Evolutionary conservation across 2,329 filamentous ascomycete species (phyloP), one percentile per base, ranked within the genome.

Genomic region (Drechslerella stenobrocha): DNA sequence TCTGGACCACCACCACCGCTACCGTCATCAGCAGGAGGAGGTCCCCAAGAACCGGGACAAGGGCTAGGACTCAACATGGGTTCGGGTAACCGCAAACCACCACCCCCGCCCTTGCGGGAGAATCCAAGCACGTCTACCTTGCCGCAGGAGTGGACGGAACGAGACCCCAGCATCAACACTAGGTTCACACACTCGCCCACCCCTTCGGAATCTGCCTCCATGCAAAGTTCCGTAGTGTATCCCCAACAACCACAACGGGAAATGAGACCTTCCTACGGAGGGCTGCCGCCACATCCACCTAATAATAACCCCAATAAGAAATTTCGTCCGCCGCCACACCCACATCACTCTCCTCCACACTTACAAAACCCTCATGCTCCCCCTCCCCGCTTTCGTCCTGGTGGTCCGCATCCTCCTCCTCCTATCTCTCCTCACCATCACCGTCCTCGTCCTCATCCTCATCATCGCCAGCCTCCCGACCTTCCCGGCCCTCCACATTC

Each of bases 211-310:
- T 69, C 64, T 52, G 64, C 64, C 28, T 69, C 64, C 45, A 69
- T 69, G 64, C 64, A 69, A 35, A 61, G 58, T 63, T 61, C 64
- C 57, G 58, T 69, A n/a, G 57, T 61, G 58, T 69, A 63, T 57
- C 64, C 57, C 52, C 64, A 61, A 63, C 56, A 61, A 51, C 64
- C 64, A 57, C 64, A 57, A 53, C 52, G 51, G 42, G 50, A 67
- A 59, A 60, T 56, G 55, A 60, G 55, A 60, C 45, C 24, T 50
- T 52, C 53, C 51, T 34, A 48, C 37, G 52, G 46, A 42, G 37
- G 37, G 37, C 37, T 42, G 37, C 37, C 45, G 22, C 42, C 45
- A 13, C 56, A 45, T 28, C 56, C 50, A 51, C 56, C 51, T 40
- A 48, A 51, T 32, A 69, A 48, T 34, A 28, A 48, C 45, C 28